Conservation (phyloP, 768 basidiomycete species). For the Leucosporidium yakuticum region DNA sequence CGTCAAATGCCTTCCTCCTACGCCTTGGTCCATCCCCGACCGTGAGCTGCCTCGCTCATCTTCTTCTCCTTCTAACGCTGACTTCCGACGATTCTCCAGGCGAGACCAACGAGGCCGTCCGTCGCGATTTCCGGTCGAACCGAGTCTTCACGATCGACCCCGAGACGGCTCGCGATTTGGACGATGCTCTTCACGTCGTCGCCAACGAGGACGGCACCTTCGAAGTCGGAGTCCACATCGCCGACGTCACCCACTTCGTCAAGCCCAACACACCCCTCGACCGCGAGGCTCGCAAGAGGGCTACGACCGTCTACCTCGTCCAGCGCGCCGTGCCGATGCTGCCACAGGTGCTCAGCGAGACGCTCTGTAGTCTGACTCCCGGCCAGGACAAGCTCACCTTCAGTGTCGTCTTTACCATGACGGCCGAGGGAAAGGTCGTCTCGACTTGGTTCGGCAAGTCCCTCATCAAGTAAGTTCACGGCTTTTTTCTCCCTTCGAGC, state of each 20-base stretch:
- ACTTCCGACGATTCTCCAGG: background rate
- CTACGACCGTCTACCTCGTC: conserved; percentile 85
- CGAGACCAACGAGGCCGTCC: conserved; percentile 55
- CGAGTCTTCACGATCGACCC: conserved; percentile 94
- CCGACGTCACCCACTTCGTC: conserved; percentile 92
- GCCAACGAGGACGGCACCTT: conserved; percentile 84
- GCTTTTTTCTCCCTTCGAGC: background rate
- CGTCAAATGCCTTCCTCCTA: conserved; percentile 87
- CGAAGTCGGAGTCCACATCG: conserved; percentile 89
- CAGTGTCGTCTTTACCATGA: conserved; percentile 80
- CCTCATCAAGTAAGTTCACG: conserved; percentile 64
- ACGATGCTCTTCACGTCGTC: conserved; percentile 89
- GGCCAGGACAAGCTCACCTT: conserved; percentile 85
- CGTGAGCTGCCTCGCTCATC: conserved; percentile 29
- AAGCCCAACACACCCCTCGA: conserved; percentile 81
- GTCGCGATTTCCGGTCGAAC: conserved; percentile 77
- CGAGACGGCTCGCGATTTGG: conserved; percentile 77
- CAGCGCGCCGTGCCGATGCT: conserved; percentile 97
- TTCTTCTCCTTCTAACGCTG: conserved; percentile 46
- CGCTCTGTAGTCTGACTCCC: conserved; percentile 84
- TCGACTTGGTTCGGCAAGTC: conserved; percentile 92
- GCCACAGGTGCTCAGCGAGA: conserved; percentile 84
- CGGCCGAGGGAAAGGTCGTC: conserved; percentile 68
- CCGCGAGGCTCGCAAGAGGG: conserved; percentile 93
- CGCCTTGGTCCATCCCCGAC: conserved; percentile 67